Evolutionary conservation across 2,329 filamentous ascomycete genomes (phyloP).

Genomic region (Pseudogymnoascus sp.): DNA sequence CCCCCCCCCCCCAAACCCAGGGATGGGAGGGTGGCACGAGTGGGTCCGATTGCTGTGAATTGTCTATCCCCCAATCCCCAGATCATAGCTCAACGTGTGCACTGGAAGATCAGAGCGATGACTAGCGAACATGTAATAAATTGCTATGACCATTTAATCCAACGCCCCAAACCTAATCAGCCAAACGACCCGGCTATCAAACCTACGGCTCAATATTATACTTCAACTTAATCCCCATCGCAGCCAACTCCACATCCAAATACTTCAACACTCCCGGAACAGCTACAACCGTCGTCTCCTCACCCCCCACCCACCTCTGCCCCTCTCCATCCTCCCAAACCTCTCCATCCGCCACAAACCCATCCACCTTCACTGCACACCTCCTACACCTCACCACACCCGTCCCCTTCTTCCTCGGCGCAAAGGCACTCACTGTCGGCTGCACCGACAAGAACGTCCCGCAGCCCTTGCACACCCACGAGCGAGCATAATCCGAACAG

Average conservation of each 20-base stretch:
- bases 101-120: too few species aligned
- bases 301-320: constrained; percentile 75
- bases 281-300: constrained; percentile 83
- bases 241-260: constrained; percentile 87
- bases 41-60: too few species aligned
- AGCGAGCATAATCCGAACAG: constrained; percentile 85
- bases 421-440: constrained; percentile 62
- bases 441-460: constrained; percentile 87
- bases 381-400: constrained; percentile 70
- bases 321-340: constrained; percentile 92
- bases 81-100: too few species aligned
- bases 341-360: constrained; percentile 47
- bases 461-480: constrained; percentile 83
- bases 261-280: constrained; percentile 90
- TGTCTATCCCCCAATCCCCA: too few species aligned
- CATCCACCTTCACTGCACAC: constrained; percentile 50
- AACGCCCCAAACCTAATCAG: too few species aligned
- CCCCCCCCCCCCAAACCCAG: too few species aligned
- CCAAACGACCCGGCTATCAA: too few species aligned
- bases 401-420: constrained; percentile 57
- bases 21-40: too few species aligned
- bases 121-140: too few species aligned
- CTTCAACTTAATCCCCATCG: constrained; percentile 94
- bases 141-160: too few species aligned
- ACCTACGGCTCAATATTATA: constrained; percentile 58